Base-by-base conservation (phyloP, 2,329 filamentous ascomycete genomes). In the Huntiella bhutanensis region DNA sequence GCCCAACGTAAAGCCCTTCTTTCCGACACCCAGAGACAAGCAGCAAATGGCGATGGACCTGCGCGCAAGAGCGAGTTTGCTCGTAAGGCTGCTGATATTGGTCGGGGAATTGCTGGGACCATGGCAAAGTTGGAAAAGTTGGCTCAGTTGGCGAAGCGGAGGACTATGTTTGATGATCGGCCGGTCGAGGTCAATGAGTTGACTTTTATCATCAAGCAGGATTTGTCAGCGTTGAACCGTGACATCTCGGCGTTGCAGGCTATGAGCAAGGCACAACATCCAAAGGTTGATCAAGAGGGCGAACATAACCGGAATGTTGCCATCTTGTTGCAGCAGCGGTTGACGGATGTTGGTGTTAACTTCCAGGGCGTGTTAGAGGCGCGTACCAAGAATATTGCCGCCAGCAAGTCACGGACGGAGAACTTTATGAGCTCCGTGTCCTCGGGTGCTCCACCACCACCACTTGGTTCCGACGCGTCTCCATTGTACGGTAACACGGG, bases 291-390 rank as follows among this genome's bases (percentile, higher is more conserved):
- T 54, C 87, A 95, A 58, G 85, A 94, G 62, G 86, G 86, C 54
- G 87, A 96, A 59, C 92, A 98, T 66, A 94, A 93, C 68, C 93
- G 94, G 64, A 95, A 96, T 58, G 91, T 96, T 32, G 83, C 95
- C 3, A 78, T 93, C 51, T 71, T 96, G 58, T 67, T 96, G 13
- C 86, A 95, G 63, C 84, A 85, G 51, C 91, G 91, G 58, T 69
- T 96, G 36, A 88, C 86, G 35, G 86, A 94, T 57, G 88, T 98
- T 3, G 83, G 82, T 19, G 84, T 80, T 52, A 94, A 88, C 60
- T 96, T 98, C 71, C 96, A 96, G 63, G 88, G 96, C 55, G 88
- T 96, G 4, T 70, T 98, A 7, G 91, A 98, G 61, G 83, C 93
- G 37, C 77, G 91, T 49, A 96, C 91, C 45, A 94, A 94, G 68